phyloP scores from a whole-genome alignment of 1,284 basidiomycete genomes.

The Inonotus obliquus region DNA sequence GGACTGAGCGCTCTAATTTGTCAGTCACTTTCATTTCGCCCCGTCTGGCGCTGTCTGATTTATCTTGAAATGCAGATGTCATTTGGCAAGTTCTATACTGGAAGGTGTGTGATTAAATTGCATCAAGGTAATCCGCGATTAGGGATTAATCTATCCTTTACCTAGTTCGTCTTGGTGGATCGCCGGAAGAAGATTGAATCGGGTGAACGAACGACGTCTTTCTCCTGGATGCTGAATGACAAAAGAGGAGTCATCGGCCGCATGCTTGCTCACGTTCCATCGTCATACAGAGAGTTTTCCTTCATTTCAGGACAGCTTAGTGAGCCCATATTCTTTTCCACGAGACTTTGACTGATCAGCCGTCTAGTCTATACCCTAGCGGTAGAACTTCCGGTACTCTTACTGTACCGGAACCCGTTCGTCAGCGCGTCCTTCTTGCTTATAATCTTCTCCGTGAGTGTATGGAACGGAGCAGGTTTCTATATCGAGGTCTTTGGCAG shows the following conservation, averaged over 20 bases:
- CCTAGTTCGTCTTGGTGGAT: constrained; percentile 77
- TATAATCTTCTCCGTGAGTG: constrained; percentile 73
- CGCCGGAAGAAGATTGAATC: constrained; percentile 83
- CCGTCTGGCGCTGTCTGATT: constrained; percentile 18
- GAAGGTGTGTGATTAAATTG: constrained; percentile 52
- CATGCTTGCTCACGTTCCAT: constrained; percentile 53
- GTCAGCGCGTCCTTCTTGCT: constrained; percentile 79
- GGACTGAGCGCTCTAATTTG: constrained; percentile 70
- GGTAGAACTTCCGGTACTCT: constrained; percentile 80
- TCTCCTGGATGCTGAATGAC: constrained; percentile 81
- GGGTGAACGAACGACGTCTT: constrained; percentile 81
- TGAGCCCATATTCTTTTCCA: constrained; percentile 32
- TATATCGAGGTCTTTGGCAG: constrained; percentile 95
- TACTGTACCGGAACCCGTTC: constrained; percentile 72
- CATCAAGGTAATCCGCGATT: constrained; percentile 6
- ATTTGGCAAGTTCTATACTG: constrained; percentile 89
- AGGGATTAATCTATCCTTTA: not conserved
- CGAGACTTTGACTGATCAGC: not conserved
- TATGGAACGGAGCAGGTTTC: constrained; percentile 82
- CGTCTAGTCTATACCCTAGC: constrained; percentile 74
- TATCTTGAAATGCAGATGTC: constrained; percentile 47
- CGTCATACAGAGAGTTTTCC: constrained; percentile 58
- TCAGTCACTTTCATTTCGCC: constrained; percentile 34
- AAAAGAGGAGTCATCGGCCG: constrained; percentile 81
- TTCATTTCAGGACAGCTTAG: constrained; percentile 88